Base-by-base conservation (phyloP, 2,329 filamentous ascomycete species). In the Penicillium sp. region DNA sequence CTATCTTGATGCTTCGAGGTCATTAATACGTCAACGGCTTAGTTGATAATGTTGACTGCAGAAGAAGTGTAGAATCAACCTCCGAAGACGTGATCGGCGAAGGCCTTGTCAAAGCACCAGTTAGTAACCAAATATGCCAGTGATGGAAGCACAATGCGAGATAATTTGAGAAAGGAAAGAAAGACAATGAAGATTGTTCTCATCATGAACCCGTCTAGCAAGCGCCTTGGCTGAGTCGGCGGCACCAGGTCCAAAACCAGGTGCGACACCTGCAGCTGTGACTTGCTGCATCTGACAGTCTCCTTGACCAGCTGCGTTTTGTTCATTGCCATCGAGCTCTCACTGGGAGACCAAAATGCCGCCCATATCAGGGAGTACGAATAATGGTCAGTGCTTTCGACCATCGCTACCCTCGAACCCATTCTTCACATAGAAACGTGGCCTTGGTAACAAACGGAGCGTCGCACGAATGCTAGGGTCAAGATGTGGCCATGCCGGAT, bases 11-110 rank as follows among this genome's bases (percentile, higher is more conserved):
- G 6, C 20, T 9, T 39, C n/a, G 9, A 28, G 44, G 45, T 28
- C 43, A 41, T 33, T 38, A 15, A 39, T 20, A 25, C 3, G 28
- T 15, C 20, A 15, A 48, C 5, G 33, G 46, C 61, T 78, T 79
- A 98, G 81, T 98, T 98, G 78, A 98, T 97, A 73, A 98, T 97
- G 81, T 98, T 98, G 70, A 97, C n/a, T 84, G 75, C 91, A 96
- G 80, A 98, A 98, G 77, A 97, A 95, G 77, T 98, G 95, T 71
- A 97, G 76, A 69, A 97, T 89, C 70, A 98, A 72, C 91, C 96
- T 69, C 92, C 93, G 62, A 96, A 89, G 53, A 98, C 80, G 68
- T 87, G 98, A 75, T 98, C 95, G 67, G 93, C 91, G 72, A 98
- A 98, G 33, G 93, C 92, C 70, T 90, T 95, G 39, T 60, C 50